Conservation (phyloP, 371 early-diverging fungal species). For the Funneliformis caledonium region DNA sequence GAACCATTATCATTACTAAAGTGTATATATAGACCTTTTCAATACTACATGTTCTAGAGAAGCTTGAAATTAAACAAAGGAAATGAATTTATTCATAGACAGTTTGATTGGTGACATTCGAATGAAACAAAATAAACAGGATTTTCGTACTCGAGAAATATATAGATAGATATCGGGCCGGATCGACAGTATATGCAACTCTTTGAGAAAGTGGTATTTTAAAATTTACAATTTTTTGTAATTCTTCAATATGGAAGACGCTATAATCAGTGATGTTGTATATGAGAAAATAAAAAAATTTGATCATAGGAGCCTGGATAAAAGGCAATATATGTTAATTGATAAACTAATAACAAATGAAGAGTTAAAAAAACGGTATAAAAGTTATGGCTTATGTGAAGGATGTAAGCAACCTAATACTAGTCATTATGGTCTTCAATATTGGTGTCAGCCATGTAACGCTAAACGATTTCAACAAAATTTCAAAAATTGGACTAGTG, state of each 20-base stretch:
- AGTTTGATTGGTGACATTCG: no score
- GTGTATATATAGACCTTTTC: no score
- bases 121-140: no score
- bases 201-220: no score
- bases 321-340: not conserved
- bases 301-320: not conserved
- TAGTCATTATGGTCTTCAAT: not conserved
- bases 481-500: constrained; percentile 22
- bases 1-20: no score
- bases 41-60: no score
- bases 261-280: not conserved
- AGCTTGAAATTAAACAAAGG: no score
- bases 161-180: no score
- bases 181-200: no score
- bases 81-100: no score
- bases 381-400: not conserved
- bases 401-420: constrained; percentile 31
- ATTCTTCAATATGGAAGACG: not conserved
- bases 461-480: not conserved
- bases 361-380: not conserved
- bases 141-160: no score
- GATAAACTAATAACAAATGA: not conserved
- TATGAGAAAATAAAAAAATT: not conserved
- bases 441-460: constrained; percentile 20
- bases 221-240: no score